Percentiles rank a stretch among this genome's conserved stretches.
phyloP scores from a whole-genome alignment of 1,139 yeast genomes.

The Yamadazyma friedrichii region DNA sequence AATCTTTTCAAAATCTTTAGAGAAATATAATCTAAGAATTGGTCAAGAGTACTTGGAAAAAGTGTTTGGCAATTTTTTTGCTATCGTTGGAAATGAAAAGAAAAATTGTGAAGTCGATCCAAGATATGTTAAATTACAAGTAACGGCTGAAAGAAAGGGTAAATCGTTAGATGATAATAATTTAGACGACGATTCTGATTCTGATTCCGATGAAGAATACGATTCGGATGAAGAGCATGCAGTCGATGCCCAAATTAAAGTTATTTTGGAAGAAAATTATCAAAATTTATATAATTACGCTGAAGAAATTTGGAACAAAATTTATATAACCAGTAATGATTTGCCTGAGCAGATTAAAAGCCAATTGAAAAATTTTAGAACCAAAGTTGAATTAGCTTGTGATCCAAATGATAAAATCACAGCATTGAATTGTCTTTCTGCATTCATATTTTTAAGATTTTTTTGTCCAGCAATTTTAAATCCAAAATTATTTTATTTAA shows the following conservation, averaged over 20 bases:
- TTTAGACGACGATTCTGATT: slow-evolving; percentile 20
- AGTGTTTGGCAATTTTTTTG: slow-evolving; percentile 68
- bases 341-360: slow-evolving; percentile 68
- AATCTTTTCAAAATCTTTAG: slow-evolving; percentile 76
- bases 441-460: slow-evolving; percentile 81
- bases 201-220: slow-evolving; percentile 23
- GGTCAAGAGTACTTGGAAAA: slow-evolving; percentile 79
- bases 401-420: slow-evolving; percentile 56
- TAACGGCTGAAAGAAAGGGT: slow-evolving; percentile 32
- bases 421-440: slow-evolving; percentile 71
- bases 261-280: slow-evolving; percentile 50
- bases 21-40: slow-evolving; percentile 68
- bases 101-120: slow-evolving; percentile 78
- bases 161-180: slow-evolving; percentile 21
- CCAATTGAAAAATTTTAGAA: slow-evolving; percentile 58
- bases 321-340: slow-evolving; percentile 68
- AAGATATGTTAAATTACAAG: slow-evolving; percentile 44
- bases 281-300: slow-evolving; percentile 53
- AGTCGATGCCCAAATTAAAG: slow-evolving; percentile 24
- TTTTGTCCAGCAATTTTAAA: slow-evolving; percentile 90
- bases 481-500: slow-evolving; percentile 78
- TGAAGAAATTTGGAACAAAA: slow-evolving; percentile 69
- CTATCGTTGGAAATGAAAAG: slow-evolving; percentile 49
- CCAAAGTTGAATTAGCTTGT: slow-evolving; percentile 59
- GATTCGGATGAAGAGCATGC: slow-evolving; percentile 35